Evolutionary conservation across 2,329 filamentous ascomycete genomes (phyloP).

Genomic region (Aspergillus latus): DNA sequence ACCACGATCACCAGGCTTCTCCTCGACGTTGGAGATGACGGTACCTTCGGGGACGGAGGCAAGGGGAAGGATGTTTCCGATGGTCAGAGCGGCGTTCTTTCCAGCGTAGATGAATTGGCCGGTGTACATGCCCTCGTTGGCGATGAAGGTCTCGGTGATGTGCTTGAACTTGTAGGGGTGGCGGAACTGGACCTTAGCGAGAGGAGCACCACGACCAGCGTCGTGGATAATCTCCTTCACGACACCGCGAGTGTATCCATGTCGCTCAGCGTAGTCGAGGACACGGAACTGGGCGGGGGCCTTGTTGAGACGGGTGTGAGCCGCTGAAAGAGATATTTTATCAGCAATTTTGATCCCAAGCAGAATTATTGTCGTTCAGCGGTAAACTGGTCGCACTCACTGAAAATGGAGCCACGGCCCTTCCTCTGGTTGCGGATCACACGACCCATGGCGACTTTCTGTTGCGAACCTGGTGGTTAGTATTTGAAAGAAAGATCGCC

Average conservation of each 20-base stretch:
- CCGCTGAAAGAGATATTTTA: conserved; percentile 53
- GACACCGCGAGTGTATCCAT: conserved; percentile 96
- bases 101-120: conserved; percentile 99
- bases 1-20: conserved; percentile 97
- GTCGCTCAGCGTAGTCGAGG: conserved; percentile 93
- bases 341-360: conserved; percentile 31
- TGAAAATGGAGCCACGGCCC: conserved; percentile 77
- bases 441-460: conserved; percentile 60
- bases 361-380: conserved; percentile 19
- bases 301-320: conserved; percentile 91
- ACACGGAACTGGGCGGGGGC: conserved; percentile 91
- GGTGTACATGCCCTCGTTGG: conserved; percentile 99
- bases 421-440: conserved; percentile 77
- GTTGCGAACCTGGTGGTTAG: conserved; percentile 36
- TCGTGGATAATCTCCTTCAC: conserved; percentile 99
- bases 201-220: conserved; percentile 93
- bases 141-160: conserved; percentile 98
- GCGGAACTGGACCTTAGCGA: conserved; percentile 95
- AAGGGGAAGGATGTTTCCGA: conserved; percentile 96
- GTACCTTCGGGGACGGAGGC: conserved; percentile 97
- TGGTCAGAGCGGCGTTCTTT: conserved; percentile 95
- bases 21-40: conserved; percentile 98
- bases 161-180: conserved; percentile 98
- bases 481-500: conserved; percentile 31
- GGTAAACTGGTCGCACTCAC: conserved; percentile 52